phyloP scores from a whole-genome alignment of 495 filamentous ascomycete genomes.

The Thermothielavioides terrestris region DNA sequence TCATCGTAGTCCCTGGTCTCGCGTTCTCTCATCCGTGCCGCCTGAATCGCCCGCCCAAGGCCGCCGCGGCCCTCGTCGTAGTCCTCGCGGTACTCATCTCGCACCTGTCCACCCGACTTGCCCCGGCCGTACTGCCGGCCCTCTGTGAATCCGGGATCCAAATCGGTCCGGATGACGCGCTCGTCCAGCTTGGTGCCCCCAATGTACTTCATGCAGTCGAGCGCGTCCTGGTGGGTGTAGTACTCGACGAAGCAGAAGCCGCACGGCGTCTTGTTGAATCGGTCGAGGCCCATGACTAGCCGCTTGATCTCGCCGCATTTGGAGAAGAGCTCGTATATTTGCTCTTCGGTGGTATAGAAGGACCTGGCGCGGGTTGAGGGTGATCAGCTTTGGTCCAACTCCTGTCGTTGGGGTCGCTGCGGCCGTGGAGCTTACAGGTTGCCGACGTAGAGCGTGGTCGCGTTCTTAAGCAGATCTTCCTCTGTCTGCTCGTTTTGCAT shows the following conservation, averaged over 20 bases:
- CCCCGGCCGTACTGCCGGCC: slow-evolving; percentile 85
- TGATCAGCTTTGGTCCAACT: slow-evolving; percentile 1
- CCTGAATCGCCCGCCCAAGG: slow-evolving; percentile 53
- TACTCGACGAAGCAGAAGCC: slow-evolving; percentile 99
- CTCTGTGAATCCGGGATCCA: slow-evolving; percentile 93
- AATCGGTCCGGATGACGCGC: slow-evolving; percentile 89
- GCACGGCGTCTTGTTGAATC: slow-evolving; percentile 94
- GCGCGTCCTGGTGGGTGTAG: slow-evolving; percentile 90
- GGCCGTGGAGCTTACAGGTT: slow-evolving; percentile 60
- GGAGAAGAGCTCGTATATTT: slow-evolving; percentile 93
- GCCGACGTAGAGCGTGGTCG: slow-evolving; percentile 93
- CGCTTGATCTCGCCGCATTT: slow-evolving; percentile 98
- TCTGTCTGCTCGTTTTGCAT: slow-evolving; percentile 43
- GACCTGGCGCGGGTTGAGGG: slow-evolving; percentile 50
- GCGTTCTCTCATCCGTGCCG: slow-evolving; percentile 52
- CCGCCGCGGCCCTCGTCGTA: slow-evolving; percentile 92
- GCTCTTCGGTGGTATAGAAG: slow-evolving; percentile 99
- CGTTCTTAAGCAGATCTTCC: slow-evolving; percentile 69
- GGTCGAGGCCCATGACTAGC: slow-evolving; percentile 95
- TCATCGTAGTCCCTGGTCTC: slow-evolving; percentile 43
- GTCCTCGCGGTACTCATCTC: slow-evolving; percentile 94
- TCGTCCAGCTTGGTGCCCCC: slow-evolving; percentile 99
- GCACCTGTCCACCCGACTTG: slow-evolving; percentile 93
- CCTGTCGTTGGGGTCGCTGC: background rate
- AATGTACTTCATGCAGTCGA: slow-evolving; percentile 97